A percentile compares a stretch with the other conserved stretches of the same genome.
phyloP scores from a whole-genome alignment of 257 asterid genomes.

The Fraxinus quadrangulata region DNA sequence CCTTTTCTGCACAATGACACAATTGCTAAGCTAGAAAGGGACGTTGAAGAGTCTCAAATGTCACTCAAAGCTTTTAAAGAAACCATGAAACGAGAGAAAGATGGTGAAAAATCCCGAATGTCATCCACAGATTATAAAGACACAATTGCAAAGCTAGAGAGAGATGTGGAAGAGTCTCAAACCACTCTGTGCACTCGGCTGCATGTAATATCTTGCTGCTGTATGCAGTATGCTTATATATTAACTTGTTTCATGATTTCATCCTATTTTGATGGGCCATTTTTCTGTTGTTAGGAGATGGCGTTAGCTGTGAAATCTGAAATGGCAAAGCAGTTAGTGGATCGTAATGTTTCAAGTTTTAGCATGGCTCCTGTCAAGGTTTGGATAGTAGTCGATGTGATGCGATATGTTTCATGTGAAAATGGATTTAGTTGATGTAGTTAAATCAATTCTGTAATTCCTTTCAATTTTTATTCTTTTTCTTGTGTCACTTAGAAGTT shows the following conservation, averaged over 20 bases:
- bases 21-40: conserved; percentile 57
- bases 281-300: conserved; percentile 59
- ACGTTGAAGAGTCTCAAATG: conserved; percentile 53
- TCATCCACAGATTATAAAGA: conserved; percentile 38
- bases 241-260: conserved; percentile 12
- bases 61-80: conserved; percentile 56
- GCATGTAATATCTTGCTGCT: conserved; percentile 53
- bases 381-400: conserved; percentile 26
- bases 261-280: conserved; percentile 25
- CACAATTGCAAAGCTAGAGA: conserved; percentile 55
- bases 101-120: conserved; percentile 35
- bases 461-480: conserved; percentile 3
- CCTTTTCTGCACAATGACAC: conserved; percentile 49
- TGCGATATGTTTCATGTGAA: conserved; percentile 23
- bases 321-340: conserved; percentile 54
- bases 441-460: background rate
- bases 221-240: conserved; percentile 6
- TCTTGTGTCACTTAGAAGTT: conserved; percentile 1
- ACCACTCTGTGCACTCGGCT: conserved; percentile 57
- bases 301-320: conserved; percentile 79
- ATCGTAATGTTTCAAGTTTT: conserved; percentile 68
- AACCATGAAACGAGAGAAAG: conserved; percentile 38
- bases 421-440: conserved; percentile 8
- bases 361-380: conserved; percentile 93
- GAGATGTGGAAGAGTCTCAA: conserved; percentile 60